Conservation (phyloP, 768 basidiomycete species). For the Rubroboletus satanas region DNA sequence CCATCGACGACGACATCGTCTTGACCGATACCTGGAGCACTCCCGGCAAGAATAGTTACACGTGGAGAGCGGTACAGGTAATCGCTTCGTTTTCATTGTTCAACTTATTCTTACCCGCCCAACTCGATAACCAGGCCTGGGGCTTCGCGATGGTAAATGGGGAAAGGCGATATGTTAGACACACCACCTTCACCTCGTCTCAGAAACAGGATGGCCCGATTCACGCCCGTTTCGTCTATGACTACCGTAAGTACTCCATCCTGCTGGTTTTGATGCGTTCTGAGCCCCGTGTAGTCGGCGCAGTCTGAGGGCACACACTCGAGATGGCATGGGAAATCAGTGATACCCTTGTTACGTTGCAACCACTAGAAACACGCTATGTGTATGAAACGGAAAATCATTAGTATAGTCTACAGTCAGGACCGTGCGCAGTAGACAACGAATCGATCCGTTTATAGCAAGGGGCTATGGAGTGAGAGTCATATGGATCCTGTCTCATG, state of each 20-base stretch:
- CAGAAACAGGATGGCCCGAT: constrained; percentile 48
- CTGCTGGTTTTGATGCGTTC: not conserved
- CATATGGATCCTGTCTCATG: not conserved
- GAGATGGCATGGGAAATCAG: not conserved
- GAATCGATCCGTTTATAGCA: constrained; percentile 4
- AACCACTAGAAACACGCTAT: not conserved
- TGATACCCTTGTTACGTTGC: not conserved
- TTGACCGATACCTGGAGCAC: constrained; percentile 49
- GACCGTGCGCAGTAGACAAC: not conserved
- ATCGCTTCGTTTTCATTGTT: constrained; percentile 3
- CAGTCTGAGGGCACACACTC: constrained; percentile 3
- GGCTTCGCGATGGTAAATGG: constrained; percentile 59
- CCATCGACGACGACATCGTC: constrained; percentile 34
- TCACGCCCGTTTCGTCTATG: constrained; percentile 56
- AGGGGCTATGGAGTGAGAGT: not conserved
- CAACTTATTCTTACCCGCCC: not conserved
- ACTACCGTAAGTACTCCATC: constrained; percentile 50
- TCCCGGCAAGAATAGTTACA: constrained; percentile 52
- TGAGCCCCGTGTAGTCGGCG: constrained; percentile 19
- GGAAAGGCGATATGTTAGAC: constrained; percentile 58
- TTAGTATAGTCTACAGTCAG: not conserved
- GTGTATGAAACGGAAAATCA: not conserved
- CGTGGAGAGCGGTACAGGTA: constrained; percentile 68
- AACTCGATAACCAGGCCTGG: constrained; percentile 42
- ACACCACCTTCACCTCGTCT: constrained; percentile 61